Conservation (phyloP, 345 rosid species). For the Triadica sebifera region DNA sequence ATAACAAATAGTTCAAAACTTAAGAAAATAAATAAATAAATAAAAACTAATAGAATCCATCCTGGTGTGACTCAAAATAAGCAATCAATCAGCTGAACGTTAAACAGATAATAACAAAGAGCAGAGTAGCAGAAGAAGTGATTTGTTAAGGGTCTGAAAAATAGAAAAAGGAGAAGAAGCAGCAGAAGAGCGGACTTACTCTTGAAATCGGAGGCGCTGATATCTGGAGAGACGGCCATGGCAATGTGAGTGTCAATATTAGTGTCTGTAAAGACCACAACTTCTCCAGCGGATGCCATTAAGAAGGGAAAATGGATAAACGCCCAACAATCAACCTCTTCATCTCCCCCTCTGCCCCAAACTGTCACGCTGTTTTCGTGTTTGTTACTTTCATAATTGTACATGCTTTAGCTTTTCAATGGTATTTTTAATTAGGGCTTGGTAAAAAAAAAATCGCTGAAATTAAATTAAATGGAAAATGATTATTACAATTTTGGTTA, state of each 20-base stretch:
- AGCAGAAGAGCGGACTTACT: conserved; percentile 31
- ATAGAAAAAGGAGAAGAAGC: neutral
- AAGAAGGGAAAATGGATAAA: too few relatives aligned
- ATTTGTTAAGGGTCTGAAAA: too few relatives aligned
- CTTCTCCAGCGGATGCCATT: conserved; percentile 36
- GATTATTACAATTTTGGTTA: too few relatives aligned
- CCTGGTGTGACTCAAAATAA: neutral
- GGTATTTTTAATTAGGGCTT: too few relatives aligned
- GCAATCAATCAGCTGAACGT: neutral
- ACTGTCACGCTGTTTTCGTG: too few relatives aligned
- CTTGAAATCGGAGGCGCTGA: conserved; percentile 47
- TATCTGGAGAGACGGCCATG: conserved; percentile 43
- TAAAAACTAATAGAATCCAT: neutral
- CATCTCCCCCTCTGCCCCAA: too few relatives aligned
- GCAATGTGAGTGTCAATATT: conserved; percentile 61
- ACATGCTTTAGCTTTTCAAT: too few relatives aligned
- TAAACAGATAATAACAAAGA: neutral
- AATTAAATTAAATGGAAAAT: too few relatives aligned
- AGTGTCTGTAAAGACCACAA: conserved; percentile 53
- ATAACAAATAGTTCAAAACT: neutral
- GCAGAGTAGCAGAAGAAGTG: neutral
- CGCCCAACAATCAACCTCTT: too few relatives aligned
- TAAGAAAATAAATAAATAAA: too few relatives aligned
- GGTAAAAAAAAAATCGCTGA: too few relatives aligned
- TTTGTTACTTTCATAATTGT: too few relatives aligned